Percentiles rank a stretch among this genome's conserved stretches.
Evolutionary conservation across 1,284 basidiomycete genomes (phyloP).

Genomic region (Cryptococcus neoformans): DNA sequence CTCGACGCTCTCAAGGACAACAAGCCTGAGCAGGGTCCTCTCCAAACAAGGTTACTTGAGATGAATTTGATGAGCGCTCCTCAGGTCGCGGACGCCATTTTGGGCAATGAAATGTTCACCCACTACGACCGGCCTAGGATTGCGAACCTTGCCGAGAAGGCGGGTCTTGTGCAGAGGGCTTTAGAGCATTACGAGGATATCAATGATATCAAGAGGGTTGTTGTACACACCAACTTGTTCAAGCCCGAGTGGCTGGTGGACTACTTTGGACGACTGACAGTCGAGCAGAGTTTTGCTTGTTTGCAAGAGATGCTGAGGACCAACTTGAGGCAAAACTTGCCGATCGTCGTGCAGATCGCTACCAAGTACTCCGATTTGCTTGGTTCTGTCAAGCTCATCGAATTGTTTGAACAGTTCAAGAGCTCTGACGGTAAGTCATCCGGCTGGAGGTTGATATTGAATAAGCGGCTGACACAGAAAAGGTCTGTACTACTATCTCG

Average conservation of each 20-base stretch:
- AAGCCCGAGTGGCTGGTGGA: conserved; percentile 95
- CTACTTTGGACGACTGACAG: conserved; percentile 96
- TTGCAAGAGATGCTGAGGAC: conserved; percentile 96
- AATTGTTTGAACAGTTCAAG: conserved; percentile 99
- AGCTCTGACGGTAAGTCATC: conserved; percentile 73
- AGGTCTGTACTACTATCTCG: conserved; percentile 97
- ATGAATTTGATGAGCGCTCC: conserved; percentile 98
- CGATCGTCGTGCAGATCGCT: conserved; percentile 95
- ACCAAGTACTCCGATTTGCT: conserved; percentile 99
- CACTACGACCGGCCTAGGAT: conserved; percentile 96
- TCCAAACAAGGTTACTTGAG: conserved; percentile 95
- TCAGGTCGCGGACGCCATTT: conserved; percentile 98
- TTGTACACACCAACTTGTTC: conserved; percentile 88
- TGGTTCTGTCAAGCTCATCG: conserved; percentile 94
- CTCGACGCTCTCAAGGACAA: conserved; percentile 99
- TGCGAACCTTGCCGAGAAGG: conserved; percentile 98
- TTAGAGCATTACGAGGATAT: conserved; percentile 98
- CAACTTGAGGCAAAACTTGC: conserved; percentile 97
- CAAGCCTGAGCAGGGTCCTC: conserved; percentile 92
- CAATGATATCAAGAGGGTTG: conserved; percentile 95
- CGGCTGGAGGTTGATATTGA: neutral
- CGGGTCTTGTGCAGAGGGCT: conserved; percentile 91
- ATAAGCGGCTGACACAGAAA: neutral
- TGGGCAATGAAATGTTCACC: conserved; percentile 98
- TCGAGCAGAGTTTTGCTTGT: conserved; percentile 97